Evolutionary conservation across 768 basidiomycete genomes (phyloP).

Genomic region (Boletus eberwhitei): DNA sequence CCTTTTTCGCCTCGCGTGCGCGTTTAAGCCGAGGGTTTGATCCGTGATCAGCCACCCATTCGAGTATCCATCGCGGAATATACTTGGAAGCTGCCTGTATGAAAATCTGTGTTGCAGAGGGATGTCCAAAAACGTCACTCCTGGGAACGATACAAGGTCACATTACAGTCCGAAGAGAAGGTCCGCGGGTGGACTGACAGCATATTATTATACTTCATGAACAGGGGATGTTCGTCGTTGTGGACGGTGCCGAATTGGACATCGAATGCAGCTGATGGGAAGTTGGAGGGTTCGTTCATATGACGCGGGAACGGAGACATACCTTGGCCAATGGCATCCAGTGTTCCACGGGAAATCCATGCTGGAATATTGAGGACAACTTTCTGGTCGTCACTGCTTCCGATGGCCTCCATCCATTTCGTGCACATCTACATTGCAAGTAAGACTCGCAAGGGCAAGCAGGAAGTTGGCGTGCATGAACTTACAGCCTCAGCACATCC

Average conservation of each 20-base stretch:
- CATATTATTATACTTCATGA: constrained; percentile 8
- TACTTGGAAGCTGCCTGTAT: constrained; percentile 11
- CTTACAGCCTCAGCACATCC: constrained; percentile 31
- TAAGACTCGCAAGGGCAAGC: not conserved
- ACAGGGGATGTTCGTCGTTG: constrained; percentile 11
- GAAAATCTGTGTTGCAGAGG: constrained; percentile 19
- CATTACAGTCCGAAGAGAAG: constrained; percentile 1
- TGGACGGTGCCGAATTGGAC: constrained; percentile 37
- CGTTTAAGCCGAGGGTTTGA: constrained; percentile 20
- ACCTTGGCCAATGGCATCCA: constrained; percentile 54
- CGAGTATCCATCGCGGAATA: constrained; percentile 23
- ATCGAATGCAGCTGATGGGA: constrained; percentile 43
- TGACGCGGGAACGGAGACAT: not conserved
- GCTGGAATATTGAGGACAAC: constrained; percentile 21
- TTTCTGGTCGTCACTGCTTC: not conserved
- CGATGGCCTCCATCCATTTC: constrained; percentile 25
- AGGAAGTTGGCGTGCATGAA: not conserved
- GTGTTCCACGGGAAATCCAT: constrained; percentile 41
- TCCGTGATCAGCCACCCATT: constrained; percentile 32
- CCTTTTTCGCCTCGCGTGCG: constrained; percentile 8
- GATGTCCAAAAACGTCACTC: constrained; percentile 16
- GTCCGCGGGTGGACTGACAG: constrained; percentile 3
- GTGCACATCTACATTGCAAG: constrained; percentile 16
- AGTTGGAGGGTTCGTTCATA: not conserved
- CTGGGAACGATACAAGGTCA: constrained; percentile 18